These are phyloP conservation scores for Zygoascus hellenicus DNA, from an alignment of 1,139 yeast genomes.

Conservation along the genomic window DNA sequence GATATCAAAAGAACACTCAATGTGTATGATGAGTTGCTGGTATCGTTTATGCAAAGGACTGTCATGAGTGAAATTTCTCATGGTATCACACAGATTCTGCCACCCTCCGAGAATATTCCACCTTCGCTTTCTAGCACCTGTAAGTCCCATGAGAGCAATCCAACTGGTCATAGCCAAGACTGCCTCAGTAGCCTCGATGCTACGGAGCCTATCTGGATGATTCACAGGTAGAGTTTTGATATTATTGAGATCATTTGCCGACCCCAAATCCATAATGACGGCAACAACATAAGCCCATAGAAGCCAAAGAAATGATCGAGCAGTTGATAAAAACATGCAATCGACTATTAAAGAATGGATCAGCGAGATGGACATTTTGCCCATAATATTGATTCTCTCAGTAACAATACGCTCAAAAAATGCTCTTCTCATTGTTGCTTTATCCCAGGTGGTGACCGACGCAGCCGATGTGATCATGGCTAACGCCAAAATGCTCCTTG, in stretches of 20 bases:
- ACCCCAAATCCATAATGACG: constrained; percentile 1
- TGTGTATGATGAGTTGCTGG: neutral
- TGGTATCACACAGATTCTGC: neutral
- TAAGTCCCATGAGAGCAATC: neutral
- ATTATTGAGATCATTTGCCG: constrained; percentile 1
- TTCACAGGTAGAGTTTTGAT: neutral
- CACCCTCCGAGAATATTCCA: constrained; percentile 4
- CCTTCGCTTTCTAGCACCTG: neutral
- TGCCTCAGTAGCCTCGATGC: neutral
- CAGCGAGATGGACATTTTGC: neutral
- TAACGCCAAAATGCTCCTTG: constrained; percentile 43
- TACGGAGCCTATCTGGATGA: neutral
- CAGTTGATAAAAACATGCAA: neutral
- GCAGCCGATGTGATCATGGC: constrained; percentile 47
- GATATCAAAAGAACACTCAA: constrained; percentile 2
- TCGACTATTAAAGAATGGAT: neutral
- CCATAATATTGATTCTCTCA: constrained; percentile 20
- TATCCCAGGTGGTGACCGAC: constrained; percentile 36
- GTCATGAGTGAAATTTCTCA: constrained; percentile 1
- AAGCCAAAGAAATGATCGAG: neutral
- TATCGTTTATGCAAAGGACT: neutral
- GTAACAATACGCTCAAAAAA: constrained; percentile 46
- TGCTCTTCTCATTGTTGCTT: constrained; percentile 40
- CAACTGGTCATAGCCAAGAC: neutral
- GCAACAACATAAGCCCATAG: neutral